Evolutionary conservation across 371 early-diverging fungal genomes (phyloP), one percentile per base, ranked within the genome.

Genomic region (Batkoa obscura): DNA sequence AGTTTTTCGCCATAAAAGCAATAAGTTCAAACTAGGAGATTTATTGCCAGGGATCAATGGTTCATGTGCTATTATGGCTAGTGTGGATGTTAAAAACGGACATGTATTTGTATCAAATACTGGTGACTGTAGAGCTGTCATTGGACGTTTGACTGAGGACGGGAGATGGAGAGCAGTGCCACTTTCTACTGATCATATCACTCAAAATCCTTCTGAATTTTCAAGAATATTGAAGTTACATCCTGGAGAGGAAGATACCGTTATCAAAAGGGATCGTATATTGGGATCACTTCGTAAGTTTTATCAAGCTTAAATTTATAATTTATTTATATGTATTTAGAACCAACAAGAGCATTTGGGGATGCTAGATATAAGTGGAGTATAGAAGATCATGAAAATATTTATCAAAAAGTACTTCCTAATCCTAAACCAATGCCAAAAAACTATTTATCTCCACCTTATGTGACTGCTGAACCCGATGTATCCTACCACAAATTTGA

Each of bases 391-490:
- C 84, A 85, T 58, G 74, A 75, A 41, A 72, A 68, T 1, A 70
- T 73, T 6, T 23, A 23, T 6, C 47, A 43, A 8, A 41, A 10
- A 12, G 70, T 75, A 57, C 77, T 80, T 35, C 73, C 76, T 9
- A 72, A 75, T 38, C 71, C 73, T 52, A 78, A 79, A 31, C 70
- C 69, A n/a, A 74, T 79, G 12, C 78, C 85, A 3, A 68, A 67
- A 8, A 67, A 84, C 58, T 86, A 78, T 60, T 62, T 62, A 2
- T 85, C 93, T 4, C 97, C 97, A 38, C 97, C 97, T 0, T 96
- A 96, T 56, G 79, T 95, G 13, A 86, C 87, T 3, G 93, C 96
- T 2, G 77, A 76, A 34, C 95, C 98, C 0, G 84, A 84, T 30
- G 79, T 90, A 0, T 71, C 76, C 15, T 65, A 81, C 58, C 82